Evolutionary conservation across 352 stramenopile species (phyloP), one percentile per base, ranked within the genome.

Genomic region (Aphanomyces astaci): DNA sequence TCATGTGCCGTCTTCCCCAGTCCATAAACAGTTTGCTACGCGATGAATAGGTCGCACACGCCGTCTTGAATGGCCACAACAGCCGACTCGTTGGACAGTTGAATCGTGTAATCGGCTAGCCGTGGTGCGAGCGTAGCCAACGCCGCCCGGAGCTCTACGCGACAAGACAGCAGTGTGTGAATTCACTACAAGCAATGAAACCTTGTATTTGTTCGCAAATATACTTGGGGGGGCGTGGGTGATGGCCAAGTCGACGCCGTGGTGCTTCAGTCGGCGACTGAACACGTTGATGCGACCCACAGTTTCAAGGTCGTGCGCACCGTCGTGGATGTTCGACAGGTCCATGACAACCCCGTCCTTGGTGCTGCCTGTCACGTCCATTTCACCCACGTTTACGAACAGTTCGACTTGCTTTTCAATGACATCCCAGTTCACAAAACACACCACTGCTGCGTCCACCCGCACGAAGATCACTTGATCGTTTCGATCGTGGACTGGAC

Each of bases 381-480:
- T 19, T 4, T 53, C 45, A 24, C 45, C 45, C 45, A 53, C 28
- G 10, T 43, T 31, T 31, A 46, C 1, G 10, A 62, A 4, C 5
- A 9, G 11, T 17, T 54, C 33, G 28, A 66, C 1, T 4, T 2
- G 4, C 13, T 54, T 27, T 30, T 66, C 59, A 5, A 66, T 33
- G 2, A 11, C 28, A 5, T 66, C 59, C 59, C 59, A 66, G 25
- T 66, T 66, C 5, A 36, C 27, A 54, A 66, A 66, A 22, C 43
- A 66, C 3, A 66, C 30, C 7, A 36, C 30, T n/a, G 45, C 43
- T 19, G 59, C 30, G 33, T 31, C 15, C 13, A 62, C 30, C 4
- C 53, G 53, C 9, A 22, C 13, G 4, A 62, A 7, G 4, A 62
- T 24, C 7, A 62, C 30, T 4, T 32, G 13, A 22, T 46, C 53